Evolutionary conservation across 2,329 filamentous ascomycete genomes (phyloP).

Genomic region (Ophiostoma perfectum): DNA sequence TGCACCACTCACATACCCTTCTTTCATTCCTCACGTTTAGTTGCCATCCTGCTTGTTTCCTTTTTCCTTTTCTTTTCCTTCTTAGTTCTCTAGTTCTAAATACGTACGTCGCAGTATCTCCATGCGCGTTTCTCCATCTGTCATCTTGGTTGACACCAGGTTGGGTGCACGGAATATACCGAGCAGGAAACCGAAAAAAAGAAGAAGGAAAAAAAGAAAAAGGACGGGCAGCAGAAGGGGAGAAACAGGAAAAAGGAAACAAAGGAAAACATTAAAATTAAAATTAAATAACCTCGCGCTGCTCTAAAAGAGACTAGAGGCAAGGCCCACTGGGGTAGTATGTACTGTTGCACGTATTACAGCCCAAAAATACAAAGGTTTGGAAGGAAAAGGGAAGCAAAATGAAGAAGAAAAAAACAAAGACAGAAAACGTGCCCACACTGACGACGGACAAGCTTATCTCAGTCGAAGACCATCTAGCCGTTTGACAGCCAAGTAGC

Average conservation of each 20-base stretch:
- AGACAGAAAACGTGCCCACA: background rate
- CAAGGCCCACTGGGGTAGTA: too few species aligned
- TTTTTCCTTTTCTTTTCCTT: background rate
- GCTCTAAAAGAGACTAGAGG: too few species aligned
- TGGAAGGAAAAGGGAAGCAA: too few species aligned
- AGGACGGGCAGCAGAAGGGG: background rate
- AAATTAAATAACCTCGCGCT: too few species aligned
- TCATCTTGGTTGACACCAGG: background rate
- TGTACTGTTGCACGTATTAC: too few species aligned
- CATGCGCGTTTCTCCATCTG: slow-evolving; percentile 7
- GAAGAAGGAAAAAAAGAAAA: background rate
- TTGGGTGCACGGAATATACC: background rate
- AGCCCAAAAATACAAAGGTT: too few species aligned
- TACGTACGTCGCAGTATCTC: too few species aligned
- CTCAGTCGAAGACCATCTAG: background rate
- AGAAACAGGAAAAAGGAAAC: slow-evolving; percentile 4
- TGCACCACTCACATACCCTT: too few species aligned
- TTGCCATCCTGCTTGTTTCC: background rate
- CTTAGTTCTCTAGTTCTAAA: background rate
- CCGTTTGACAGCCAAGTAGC: background rate
- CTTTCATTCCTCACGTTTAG: too few species aligned
- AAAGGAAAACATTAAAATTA: background rate
- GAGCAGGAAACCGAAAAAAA: background rate
- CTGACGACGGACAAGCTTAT: too few species aligned
- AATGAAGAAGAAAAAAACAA: background rate